Evolutionary conservation across 2,329 filamentous ascomycete genomes (phyloP).

Genomic region (Phyllosticta citriasiana): DNA sequence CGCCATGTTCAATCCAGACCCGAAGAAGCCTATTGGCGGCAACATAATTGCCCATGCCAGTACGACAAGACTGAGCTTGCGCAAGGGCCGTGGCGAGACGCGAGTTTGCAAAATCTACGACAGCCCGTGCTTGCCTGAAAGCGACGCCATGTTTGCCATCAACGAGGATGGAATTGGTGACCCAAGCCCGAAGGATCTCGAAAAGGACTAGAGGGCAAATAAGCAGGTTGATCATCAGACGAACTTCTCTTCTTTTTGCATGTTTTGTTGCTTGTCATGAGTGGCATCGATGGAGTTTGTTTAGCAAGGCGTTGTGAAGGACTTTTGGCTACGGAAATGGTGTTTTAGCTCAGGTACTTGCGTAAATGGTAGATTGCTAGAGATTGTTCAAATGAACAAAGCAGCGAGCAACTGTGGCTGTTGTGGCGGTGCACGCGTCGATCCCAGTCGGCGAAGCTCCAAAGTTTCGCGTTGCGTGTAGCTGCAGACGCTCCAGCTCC

Average conservation of each 20-base stretch:
- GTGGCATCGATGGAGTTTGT: constrained; percentile 3
- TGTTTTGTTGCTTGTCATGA: background rate
- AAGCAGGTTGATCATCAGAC: background rate
- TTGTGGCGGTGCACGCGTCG: constrained; percentile 4
- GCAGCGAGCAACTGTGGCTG: background rate
- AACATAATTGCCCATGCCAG: constrained; percentile 98
- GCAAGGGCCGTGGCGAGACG: constrained; percentile 92
- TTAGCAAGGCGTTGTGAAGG: constrained; percentile 4
- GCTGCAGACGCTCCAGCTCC: constrained; percentile 1
- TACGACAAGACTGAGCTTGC: constrained; percentile 86
- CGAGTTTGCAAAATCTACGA: constrained; percentile 99
- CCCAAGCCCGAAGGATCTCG: constrained; percentile 87
- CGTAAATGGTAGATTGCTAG: background rate
- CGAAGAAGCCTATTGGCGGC: constrained; percentile 97
- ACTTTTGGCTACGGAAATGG: background rate
- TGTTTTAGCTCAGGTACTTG: background rate
- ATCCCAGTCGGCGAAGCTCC: constrained; percentile 5
- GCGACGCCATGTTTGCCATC: constrained; percentile 93
- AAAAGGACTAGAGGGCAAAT: constrained; percentile 55
- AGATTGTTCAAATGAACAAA: background rate
- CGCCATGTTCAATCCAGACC: constrained; percentile 98
- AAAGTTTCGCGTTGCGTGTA: background rate
- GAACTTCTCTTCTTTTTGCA: no score
- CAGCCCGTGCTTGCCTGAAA: constrained; percentile 91
- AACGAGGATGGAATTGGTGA: constrained; percentile 95